phyloP scores from a whole-genome alignment of 441 rosid species.

The Populus hybrid region DNA sequence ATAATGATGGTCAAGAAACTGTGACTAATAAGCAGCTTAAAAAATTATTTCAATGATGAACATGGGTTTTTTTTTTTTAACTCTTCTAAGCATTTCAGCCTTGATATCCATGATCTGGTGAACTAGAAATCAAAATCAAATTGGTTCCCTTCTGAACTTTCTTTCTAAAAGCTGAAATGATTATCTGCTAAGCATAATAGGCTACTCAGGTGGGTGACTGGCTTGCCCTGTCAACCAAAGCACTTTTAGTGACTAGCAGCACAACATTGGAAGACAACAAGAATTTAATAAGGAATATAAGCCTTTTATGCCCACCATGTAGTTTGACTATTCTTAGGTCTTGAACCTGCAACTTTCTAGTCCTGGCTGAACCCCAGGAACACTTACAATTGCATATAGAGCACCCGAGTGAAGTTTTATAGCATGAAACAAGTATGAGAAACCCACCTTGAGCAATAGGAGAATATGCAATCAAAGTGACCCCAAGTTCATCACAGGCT shows the following conservation, averaged over 20 bases:
- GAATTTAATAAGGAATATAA: not conserved
- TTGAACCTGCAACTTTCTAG: not conserved
- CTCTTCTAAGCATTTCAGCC: not conserved
- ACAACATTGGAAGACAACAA: not conserved
- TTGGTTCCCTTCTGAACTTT: not conserved
- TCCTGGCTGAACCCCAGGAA: not conserved
- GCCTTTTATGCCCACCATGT: not conserved
- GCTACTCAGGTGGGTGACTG: not conserved
- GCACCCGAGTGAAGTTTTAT: not conserved
- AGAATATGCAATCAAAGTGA: slow-evolving; percentile 87
- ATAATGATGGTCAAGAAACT: not conserved
- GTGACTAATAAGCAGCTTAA: not conserved
- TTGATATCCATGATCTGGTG: not conserved
- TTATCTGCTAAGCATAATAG: not conserved
- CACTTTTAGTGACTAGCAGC: not conserved
- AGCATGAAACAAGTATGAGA: not conserved
- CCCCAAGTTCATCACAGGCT: slow-evolving; percentile 88
- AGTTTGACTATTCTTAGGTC: too few species aligned
- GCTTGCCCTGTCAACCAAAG: not conserved
- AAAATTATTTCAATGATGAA: not conserved
- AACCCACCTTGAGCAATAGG: slow-evolving; percentile 91
- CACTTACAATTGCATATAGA: not conserved
- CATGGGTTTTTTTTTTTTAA: too few species aligned
- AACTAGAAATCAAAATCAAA: not conserved
- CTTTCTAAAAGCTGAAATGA: not conserved